phyloP scores from a whole-genome alignment of 768 basidiomycete genomes.

The Boletus patriciae region DNA sequence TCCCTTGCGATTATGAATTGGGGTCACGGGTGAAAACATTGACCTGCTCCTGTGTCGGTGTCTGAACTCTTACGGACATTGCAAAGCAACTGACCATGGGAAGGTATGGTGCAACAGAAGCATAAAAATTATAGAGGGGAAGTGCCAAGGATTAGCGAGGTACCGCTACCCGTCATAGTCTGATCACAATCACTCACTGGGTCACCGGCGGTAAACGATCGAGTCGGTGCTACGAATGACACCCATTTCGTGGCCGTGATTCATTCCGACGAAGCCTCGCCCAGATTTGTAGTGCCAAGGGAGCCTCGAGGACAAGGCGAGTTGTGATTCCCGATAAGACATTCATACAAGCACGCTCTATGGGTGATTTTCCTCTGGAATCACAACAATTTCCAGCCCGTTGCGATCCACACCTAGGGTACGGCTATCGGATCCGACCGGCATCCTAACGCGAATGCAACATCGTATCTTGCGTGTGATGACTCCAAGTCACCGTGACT shows the following conservation, averaged over 20 bases:
- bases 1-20: slow-evolving; percentile 2
- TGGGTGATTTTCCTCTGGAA: background rate
- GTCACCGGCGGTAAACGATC: slow-evolving; percentile 12
- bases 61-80: background rate
- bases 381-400: background rate
- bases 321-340: slow-evolving; percentile 3
- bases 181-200: background rate
- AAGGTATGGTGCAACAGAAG: background rate
- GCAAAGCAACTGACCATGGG: background rate
- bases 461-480: no score
- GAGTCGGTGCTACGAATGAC: background rate
- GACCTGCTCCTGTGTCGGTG: background rate
- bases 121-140: background rate
- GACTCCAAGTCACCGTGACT: background rate
- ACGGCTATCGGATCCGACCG: background rate
- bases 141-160: background rate
- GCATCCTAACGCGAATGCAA: no score
- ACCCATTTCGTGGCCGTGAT: background rate
- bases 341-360: background rate
- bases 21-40: background rate
- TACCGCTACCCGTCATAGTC: background rate
- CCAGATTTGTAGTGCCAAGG: background rate
- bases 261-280: background rate
- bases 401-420: background rate
- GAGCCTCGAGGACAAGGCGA: slow-evolving; percentile 20